phyloP scores from a whole-genome alignment of 495 filamentous ascomycete species.

The Neurospora terricola region DNA sequence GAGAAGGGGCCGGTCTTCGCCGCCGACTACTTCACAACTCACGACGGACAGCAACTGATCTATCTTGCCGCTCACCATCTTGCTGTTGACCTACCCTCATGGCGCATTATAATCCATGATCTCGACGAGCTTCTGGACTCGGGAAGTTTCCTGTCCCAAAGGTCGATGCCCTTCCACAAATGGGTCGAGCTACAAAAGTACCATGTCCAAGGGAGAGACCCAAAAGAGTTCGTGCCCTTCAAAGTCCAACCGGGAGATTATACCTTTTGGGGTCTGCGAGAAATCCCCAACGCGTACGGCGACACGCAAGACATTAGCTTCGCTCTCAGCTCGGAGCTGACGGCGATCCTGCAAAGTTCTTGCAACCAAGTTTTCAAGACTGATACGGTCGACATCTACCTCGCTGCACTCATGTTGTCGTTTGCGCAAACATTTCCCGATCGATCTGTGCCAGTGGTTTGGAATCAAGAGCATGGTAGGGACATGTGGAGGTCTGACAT shows the following conservation, averaged over 20 bases:
- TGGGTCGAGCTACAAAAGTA: slow-evolving; percentile 44
- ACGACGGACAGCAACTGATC: slow-evolving; percentile 40
- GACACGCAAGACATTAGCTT: slow-evolving; percentile 31
- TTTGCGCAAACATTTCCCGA: slow-evolving; percentile 44
- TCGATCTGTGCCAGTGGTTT: slow-evolving; percentile 43
- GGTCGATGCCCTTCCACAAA: slow-evolving; percentile 50
- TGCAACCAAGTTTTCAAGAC: slow-evolving; percentile 36
- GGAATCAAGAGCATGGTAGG: slow-evolving; percentile 40
- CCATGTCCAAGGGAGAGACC: slow-evolving; percentile 18
- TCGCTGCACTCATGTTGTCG: slow-evolving; percentile 38
- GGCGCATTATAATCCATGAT: slow-evolving; percentile 58
- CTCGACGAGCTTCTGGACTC: slow-evolving; percentile 52
- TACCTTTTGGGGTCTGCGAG: slow-evolving; percentile 39
- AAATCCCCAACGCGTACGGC: slow-evolving; percentile 33
- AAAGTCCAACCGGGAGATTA: slow-evolving; percentile 26
- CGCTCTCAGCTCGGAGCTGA: slow-evolving; percentile 31
- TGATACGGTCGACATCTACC: slow-evolving; percentile 38
- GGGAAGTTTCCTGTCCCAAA: slow-evolving; percentile 27
- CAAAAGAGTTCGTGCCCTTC: slow-evolving; percentile 18
- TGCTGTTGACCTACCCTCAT: slow-evolving; percentile 61
- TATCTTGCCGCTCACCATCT: slow-evolving; percentile 60
- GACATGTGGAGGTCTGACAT: slow-evolving; percentile 23
- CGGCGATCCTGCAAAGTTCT: slow-evolving; percentile 30
- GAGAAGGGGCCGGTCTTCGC: slow-evolving; percentile 36
- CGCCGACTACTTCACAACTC: slow-evolving; percentile 41